Evolutionary conservation across 495 filamentous ascomycete genomes (phyloP), one percentile per base, ranked within the genome.

Genomic region (Daldinia caldariorum): DNA sequence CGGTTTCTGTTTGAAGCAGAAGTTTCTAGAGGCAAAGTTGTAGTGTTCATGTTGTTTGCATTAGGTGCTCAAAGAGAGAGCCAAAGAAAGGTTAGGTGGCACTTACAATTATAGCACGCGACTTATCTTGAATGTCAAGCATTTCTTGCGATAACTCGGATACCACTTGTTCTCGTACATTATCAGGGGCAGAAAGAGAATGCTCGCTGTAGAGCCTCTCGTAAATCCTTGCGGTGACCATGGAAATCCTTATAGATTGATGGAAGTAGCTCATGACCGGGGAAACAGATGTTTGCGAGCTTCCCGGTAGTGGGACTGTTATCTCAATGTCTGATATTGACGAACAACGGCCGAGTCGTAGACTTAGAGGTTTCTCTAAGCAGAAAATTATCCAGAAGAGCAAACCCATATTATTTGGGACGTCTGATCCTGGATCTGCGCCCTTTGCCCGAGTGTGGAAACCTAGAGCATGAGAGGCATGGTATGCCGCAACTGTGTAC

Each of bases 361-460:
- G 22, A 26, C 49, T 53, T 26, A 53, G 14, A 14, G 20, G 13
- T 14, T 32, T 53, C 10, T 53, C 49, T 12, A 53, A 26, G 13
- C 8, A 12, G 13, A 31, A 53, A 6, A 53, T 14, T 4, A 1
- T 31, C 49, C 49, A 53, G 49, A 53, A 53, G 20, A 53, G 49
- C 7, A 22, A 31, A 9, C 49, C 49, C 12, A 29, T 13, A 9
- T 32, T 29, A 31, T 53, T 53, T 14, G 26, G 20, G 8, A 12
- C 20, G 9, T 29, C 49, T 29, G 49, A 31, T 53, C 12, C 13
- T 13, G 22, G 13, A 7, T 53, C 13, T 32, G 20, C 26, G 12
- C 20, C 20, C 49, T 53, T 29, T 3, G 20, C 20, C 31, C 49
- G 49, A 14, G 49, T 53, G 32, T 53, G 49, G 14, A 53, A 53